These are phyloP conservation scores for Sapria himalayana DNA, from an alignment of 345 rosid species.

Conservation along the genomic window DNA sequence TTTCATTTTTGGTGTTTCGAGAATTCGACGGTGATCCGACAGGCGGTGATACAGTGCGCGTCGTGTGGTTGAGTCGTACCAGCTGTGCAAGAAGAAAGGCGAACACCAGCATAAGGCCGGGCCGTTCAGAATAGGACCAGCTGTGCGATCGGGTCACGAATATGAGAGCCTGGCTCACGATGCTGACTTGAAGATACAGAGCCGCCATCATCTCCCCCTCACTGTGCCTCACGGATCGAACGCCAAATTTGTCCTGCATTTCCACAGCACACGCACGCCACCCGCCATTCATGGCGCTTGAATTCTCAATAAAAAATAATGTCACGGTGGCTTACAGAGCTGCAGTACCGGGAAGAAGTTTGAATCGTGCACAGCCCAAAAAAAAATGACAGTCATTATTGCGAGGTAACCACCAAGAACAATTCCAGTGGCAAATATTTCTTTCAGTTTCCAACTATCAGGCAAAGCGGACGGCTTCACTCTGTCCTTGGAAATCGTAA, in stretches of 20 bases:
- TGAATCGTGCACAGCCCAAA: conserved; percentile 45
- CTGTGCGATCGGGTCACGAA: conserved; percentile 85
- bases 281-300: too few relatives aligned
- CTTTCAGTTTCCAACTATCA: conserved; percentile 85
- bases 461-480: conserved; percentile 94
- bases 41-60: too few relatives aligned
- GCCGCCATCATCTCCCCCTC: conserved; percentile 57
- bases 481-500: conserved; percentile 84
- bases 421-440: conserved; percentile 78
- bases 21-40: too few relatives aligned
- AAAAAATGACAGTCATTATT: conserved; percentile 66
- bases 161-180: conserved; percentile 81
- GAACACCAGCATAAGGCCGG: conserved; percentile 30
- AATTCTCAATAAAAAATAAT: too few relatives aligned
- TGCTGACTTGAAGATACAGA: conserved; percentile 88
- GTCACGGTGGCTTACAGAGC: too few relatives aligned
- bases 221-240: conserved; percentile 17
- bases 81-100: conserved; percentile 56
- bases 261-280: too few relatives aligned
- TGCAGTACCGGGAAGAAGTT: conserved; percentile 57
- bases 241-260: conserved; percentile 43
- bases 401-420: conserved; percentile 73
- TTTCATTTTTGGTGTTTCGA: too few relatives aligned
- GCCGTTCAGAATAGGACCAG: conserved; percentile 73
- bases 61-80: too few relatives aligned